phyloP scores from a whole-genome alignment of 2,329 filamentous ascomycete genomes.

The Tolypocladium sp. region DNA sequence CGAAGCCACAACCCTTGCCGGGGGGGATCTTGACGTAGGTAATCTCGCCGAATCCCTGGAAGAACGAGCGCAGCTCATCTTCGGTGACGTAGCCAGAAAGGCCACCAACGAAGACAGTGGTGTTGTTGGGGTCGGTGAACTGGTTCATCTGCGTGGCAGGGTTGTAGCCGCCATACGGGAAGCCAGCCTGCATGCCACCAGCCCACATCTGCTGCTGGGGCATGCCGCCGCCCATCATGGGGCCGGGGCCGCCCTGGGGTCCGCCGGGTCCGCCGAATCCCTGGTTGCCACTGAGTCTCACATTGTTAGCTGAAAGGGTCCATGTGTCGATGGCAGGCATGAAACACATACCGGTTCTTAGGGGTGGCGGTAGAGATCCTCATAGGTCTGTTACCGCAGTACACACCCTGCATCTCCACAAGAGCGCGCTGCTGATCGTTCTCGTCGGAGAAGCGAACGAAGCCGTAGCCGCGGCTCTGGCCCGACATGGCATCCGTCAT shows the following conservation, averaged over 20 bases:
- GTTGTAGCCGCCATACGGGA: conserved; percentile 36
- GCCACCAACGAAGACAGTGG: conserved; percentile 95
- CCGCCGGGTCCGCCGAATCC: conserved; percentile 27
- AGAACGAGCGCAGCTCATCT: conserved; percentile 98
- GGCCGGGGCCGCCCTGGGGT: conserved; percentile 28
- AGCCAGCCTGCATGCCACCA: conserved; percentile 22
- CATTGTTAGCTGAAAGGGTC: conserved; percentile 2
- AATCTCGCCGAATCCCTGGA: conserved; percentile 98
- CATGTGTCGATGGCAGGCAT: neutral
- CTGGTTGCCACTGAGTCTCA: conserved; percentile 22
- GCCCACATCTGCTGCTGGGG: conserved; percentile 37
- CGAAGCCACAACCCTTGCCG: conserved; percentile 97
- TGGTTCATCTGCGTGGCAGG: conserved; percentile 74
- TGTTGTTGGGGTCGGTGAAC: conserved; percentile 99
- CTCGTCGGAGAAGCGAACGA: conserved; percentile 94
- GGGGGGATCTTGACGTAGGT: conserved; percentile 99
- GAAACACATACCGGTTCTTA: conserved; percentile 61
- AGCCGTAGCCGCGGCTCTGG: conserved; percentile 95
- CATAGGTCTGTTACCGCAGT: conserved; percentile 98
- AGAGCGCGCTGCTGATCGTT: conserved; percentile 92
- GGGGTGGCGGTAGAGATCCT: conserved; percentile 95
- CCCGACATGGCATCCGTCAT: conserved; percentile 98
- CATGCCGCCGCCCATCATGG: conserved; percentile 37
- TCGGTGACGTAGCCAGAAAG: conserved; percentile 97
- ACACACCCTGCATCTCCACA: conserved; percentile 97